Evolutionary conservation across 208 protist species (phyloP).

Genomic region (Acanthamoeba rhysodes): DNA sequence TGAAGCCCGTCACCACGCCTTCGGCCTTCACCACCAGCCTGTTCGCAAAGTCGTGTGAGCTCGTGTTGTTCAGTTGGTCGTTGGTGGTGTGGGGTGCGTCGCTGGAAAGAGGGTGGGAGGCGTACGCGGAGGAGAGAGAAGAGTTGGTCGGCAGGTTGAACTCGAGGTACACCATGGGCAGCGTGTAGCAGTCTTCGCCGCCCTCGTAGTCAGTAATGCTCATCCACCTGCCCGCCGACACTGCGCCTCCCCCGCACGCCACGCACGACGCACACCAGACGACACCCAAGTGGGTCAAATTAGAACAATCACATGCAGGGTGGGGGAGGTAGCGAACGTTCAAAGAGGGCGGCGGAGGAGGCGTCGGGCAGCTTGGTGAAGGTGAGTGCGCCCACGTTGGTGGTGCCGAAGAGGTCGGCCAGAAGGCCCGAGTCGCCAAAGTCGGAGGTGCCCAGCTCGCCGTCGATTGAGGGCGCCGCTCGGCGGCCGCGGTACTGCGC

Average conservation of each 20-base stretch:
- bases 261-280: background rate
- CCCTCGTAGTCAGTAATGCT: background rate
- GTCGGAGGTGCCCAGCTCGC: background rate
- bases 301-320: too few species aligned
- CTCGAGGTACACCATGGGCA: conserved; percentile 40
- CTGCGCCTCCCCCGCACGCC: background rate
- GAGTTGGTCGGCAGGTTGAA: background rate
- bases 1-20: conserved; percentile 24
- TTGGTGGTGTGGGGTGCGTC: too few species aligned
- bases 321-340: background rate
- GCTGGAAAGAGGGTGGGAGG: too few species aligned
- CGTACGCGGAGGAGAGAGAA: too few species aligned
- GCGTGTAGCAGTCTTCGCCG: background rate
- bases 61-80: too few species aligned
- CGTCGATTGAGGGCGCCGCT: background rate
- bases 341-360: background rate
- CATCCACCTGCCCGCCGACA: conserved; percentile 9
- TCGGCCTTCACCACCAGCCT: background rate
- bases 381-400: conserved; percentile 32
- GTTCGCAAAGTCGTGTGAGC: too few species aligned
- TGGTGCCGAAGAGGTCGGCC: conserved; percentile 20
- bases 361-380: conserved; percentile 38
- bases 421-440: conserved; percentile 15
- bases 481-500: background rate
- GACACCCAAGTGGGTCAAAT: too few species aligned